These are phyloP conservation scores for Xylariaceae sp. DNA, from an alignment of 2,329 filamentous ascomycete species.

Conservation along the genomic window DNA sequence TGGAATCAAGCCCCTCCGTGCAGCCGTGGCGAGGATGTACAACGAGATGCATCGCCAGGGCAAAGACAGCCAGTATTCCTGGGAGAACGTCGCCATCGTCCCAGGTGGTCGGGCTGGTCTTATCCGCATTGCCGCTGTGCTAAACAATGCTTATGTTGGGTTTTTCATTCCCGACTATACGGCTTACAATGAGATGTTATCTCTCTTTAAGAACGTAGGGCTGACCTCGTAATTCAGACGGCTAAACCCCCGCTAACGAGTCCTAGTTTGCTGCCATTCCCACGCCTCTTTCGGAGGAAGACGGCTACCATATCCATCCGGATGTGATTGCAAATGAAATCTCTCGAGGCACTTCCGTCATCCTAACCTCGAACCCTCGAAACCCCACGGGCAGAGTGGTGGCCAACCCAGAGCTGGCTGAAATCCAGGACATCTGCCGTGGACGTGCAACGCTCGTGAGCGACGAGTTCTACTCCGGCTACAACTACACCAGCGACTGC, in stretches of 20 bases:
- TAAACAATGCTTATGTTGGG: constrained; percentile 88
- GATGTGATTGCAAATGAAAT: constrained; percentile 94
- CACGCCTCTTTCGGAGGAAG: constrained; percentile 79
- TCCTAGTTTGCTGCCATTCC: constrained; percentile 79
- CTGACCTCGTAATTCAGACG: neutral
- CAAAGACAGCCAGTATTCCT: constrained; percentile 88
- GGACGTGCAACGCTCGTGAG: constrained; percentile 89
- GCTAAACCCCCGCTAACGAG: constrained; percentile 9
- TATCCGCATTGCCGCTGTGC: constrained; percentile 90
- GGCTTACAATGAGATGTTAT: constrained; percentile 97
- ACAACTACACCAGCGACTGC: constrained; percentile 93
- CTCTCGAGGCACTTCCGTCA: constrained; percentile 80
- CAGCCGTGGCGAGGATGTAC: constrained; percentile 89
- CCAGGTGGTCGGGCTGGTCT: constrained; percentile 89
- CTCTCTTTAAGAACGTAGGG: constrained; percentile 82
- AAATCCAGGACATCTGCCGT: constrained; percentile 92
- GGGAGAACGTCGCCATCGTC: constrained; percentile 97
- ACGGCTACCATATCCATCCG: constrained; percentile 91
- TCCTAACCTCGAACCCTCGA: constrained; percentile 91
- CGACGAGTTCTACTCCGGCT: constrained; percentile 95
- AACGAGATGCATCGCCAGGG: constrained; percentile 89
- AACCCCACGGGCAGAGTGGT: constrained; percentile 93
- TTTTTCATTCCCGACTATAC: constrained; percentile 97
- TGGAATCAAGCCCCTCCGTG: constrained; percentile 86
- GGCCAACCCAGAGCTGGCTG: constrained; percentile 77